Evolutionary conservation across 2,329 filamentous ascomycete genomes (phyloP).

Genomic region (Fusarium sp.): DNA sequence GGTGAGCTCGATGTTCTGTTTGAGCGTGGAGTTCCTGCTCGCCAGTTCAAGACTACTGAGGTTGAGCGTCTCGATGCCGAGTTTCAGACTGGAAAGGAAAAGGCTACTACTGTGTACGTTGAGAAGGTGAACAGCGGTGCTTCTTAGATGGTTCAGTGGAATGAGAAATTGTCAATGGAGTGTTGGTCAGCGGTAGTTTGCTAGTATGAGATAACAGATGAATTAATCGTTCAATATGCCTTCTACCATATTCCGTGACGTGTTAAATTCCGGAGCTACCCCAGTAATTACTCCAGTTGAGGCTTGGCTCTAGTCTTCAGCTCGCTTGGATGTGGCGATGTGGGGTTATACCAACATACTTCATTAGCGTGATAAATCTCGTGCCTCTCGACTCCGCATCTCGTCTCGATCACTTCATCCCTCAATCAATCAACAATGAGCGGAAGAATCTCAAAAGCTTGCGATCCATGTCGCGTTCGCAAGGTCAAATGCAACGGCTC

Average conservation of each 20-base stretch:
- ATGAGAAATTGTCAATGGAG: background rate
- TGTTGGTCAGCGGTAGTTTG: background rate
- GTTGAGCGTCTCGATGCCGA: conserved; percentile 46
- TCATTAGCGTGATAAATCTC: conserved; percentile 4
- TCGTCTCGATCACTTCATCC: background rate
- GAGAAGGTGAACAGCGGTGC: conserved; percentile 13
- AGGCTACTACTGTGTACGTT: conserved; percentile 21
- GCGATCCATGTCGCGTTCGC: conserved; percentile 54
- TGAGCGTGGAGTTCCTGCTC: conserved; percentile 56
- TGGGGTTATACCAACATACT: background rate
- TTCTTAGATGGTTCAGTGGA: background rate
- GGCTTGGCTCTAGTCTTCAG: background rate
- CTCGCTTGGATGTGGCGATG: conserved; percentile 4
- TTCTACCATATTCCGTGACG: background rate
- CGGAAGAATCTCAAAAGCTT: conserved; percentile 46
- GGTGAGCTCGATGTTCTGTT: conserved; percentile 69
- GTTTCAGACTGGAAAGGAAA: conserved; percentile 37
- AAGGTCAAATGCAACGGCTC: conserved; percentile 53
- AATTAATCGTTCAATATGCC: background rate
- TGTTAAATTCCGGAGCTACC: background rate
- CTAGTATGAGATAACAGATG: background rate
- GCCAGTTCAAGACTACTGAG: conserved; percentile 54
- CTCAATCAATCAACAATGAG: conserved; percentile 3
- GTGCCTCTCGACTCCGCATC: background rate
- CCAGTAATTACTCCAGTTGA: background rate